A percentile compares a stretch with the other conserved stretches of the same genome.
These are phyloP conservation scores for Porphyra umbilicalis DNA, from an alignment of 31 red algal genomes.

Conservation along the genomic window DNA sequence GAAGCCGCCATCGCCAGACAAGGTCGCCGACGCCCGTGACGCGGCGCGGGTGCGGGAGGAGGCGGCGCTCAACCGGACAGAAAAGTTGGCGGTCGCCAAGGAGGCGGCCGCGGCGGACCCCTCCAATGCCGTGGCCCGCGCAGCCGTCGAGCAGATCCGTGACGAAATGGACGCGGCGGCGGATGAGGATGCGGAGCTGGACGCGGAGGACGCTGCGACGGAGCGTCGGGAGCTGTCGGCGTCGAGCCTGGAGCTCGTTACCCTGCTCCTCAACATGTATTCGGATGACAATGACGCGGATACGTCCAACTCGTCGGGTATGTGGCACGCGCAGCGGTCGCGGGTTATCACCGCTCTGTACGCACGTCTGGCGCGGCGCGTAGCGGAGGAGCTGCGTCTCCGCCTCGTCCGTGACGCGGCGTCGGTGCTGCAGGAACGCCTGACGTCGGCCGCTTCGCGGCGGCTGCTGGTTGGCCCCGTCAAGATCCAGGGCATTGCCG, in stretches of 20 bases:
- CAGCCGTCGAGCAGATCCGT: not conserved
- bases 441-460: conserved; percentile 35
- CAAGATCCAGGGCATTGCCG: conserved; percentile 23
- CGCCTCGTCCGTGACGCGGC: conserved; percentile 22
- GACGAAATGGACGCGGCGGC: not conserved
- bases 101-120: not conserved
- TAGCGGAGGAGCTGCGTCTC: conserved; percentile 32
- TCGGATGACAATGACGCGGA: not conserved
- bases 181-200: not conserved
- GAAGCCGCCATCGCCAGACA: not conserved
- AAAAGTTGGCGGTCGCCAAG: not conserved
- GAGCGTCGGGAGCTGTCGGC: not conserved
- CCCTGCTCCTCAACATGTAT: not conserved
- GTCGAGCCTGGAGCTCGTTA: not conserved
- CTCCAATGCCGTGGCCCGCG: not conserved
- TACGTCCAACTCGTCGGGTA: not conserved
- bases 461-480: conserved; percentile 52
- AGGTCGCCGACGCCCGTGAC: not conserved
- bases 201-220: not conserved
- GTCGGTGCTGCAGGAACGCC: conserved; percentile 30
- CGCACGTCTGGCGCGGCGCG: not conserved
- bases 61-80: not conserved
- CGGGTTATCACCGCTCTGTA: not conserved
- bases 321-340: not conserved
- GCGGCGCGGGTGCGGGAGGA: not conserved